Evolutionary conservation across 371 early-diverging fungal genomes (phyloP).

Genomic region (Coemansia sp.): DNA sequence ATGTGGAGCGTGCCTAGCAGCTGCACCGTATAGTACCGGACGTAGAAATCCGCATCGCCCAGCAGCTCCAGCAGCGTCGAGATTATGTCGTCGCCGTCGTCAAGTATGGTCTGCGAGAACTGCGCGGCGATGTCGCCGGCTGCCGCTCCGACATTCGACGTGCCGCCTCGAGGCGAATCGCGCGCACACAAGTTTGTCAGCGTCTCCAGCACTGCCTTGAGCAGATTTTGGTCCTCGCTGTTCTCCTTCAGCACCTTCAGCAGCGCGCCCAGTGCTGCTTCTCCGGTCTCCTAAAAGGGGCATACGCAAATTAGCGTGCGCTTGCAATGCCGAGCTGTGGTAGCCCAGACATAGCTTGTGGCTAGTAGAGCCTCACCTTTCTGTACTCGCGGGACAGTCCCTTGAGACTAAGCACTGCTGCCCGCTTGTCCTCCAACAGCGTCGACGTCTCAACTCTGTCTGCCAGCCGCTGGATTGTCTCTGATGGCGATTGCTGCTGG

Average conservation of each 20-base stretch:
- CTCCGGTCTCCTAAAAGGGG: constrained; percentile 74
- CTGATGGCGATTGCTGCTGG: constrained; percentile 76
- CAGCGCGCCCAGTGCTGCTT: constrained; percentile 70
- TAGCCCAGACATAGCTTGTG: no score
- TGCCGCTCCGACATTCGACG: constrained; percentile 4
- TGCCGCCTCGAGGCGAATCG: constrained; percentile 33
- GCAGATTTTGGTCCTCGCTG: constrained; percentile 76
- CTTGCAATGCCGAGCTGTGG: no score
- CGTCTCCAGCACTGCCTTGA: constrained; percentile 82
- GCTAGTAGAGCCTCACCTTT: constrained; percentile 52
- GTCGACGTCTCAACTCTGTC: constrained; percentile 83
- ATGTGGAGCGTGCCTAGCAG: constrained; percentile 68
- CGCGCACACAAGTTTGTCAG: constrained; percentile 74
- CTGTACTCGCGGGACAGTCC: constrained; percentile 81
- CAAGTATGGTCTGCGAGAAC: constrained; percentile 29
- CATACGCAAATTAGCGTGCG: no score
- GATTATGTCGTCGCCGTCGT: constrained; percentile 74
- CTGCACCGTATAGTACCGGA: constrained; percentile 85
- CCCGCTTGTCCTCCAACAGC: constrained; percentile 84
- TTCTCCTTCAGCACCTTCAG: constrained; percentile 75
- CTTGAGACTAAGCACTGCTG: constrained; percentile 82
- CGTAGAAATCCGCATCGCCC: constrained; percentile 89
- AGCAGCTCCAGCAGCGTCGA: constrained; percentile 78
- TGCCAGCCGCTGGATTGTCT: constrained; percentile 82
- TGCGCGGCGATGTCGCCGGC: constrained; percentile 17